A percentile compares a stretch with the other conserved stretches of the same genome.
phyloP scores from a whole-genome alignment of 257 asterid species.

The Solanum neorickii region DNA sequence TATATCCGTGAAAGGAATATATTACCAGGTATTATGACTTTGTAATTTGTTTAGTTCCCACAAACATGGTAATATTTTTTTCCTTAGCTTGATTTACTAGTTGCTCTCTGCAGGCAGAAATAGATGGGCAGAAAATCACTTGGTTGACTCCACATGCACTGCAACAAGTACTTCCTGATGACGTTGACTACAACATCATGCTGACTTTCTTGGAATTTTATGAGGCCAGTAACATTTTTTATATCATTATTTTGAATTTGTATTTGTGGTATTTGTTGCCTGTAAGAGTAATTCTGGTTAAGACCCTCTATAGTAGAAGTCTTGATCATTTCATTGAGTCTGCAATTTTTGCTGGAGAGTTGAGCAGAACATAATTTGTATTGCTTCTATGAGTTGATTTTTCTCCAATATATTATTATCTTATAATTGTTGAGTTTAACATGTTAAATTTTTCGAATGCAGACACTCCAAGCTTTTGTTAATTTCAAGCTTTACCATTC shows the following conservation, averaged over 20 bases:
- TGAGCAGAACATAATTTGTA: background rate
- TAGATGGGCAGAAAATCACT: conserved; percentile 87
- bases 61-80: background rate
- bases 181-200: conserved; percentile 81
- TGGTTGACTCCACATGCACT: conserved; percentile 98
- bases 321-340: background rate
- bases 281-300: background rate
- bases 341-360: background rate
- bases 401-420: background rate
- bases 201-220: conserved; percentile 87
- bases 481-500: conserved; percentile 68
- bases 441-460: conserved; percentile 18
- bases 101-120: conserved; percentile 54
- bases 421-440: background rate
- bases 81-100: background rate
- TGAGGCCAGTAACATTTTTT: conserved; percentile 39
- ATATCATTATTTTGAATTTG: background rate
- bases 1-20: conserved; percentile 92
- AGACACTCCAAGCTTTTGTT: conserved; percentile 76
- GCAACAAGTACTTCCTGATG: conserved; percentile 87
- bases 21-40: conserved; percentile 56
- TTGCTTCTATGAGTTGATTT: background rate
- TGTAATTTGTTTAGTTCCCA: background rate
- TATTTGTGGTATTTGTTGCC: background rate
- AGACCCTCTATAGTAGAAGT: background rate